Evolutionary conservation across 805 yeast genomes (phyloP).

Genomic region (Clavispora vitiphila): DNA sequence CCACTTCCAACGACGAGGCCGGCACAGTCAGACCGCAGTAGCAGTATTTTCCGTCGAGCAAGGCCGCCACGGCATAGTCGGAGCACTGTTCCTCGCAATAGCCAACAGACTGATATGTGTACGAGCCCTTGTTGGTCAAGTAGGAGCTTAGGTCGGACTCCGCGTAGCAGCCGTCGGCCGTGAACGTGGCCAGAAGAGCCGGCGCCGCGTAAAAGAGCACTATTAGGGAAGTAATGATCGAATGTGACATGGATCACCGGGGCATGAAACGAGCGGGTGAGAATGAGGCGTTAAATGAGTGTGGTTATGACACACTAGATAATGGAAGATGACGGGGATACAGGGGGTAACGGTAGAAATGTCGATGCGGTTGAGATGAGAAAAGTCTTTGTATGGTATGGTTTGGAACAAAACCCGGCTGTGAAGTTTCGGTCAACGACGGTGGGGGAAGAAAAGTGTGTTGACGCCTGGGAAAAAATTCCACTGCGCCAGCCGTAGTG

Average conservation of each 20-base stretch:
- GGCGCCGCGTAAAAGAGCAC: constrained; percentile 7
- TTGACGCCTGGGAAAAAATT: constrained; percentile 1
- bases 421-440: not conserved
- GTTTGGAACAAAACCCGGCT: not conserved
- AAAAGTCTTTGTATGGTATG: not conserved
- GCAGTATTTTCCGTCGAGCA: constrained; percentile 50
- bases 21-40: constrained; percentile 59
- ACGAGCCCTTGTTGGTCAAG: constrained; percentile 42
- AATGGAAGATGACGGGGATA: not conserved
- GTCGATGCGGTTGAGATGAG: not conserved
- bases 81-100: constrained; percentile 51
- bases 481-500: not conserved
- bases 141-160: constrained; percentile 12
- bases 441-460: not conserved
- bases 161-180: constrained; percentile 13
- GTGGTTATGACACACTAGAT: too few species aligned
- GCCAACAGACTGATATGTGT: constrained; percentile 54
- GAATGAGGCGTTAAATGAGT: not conserved
- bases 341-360: not conserved
- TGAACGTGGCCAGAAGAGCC: constrained; percentile 8
- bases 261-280: not conserved
- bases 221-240: constrained; percentile 3
- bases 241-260: not conserved
- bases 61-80: constrained; percentile 25
- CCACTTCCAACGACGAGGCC: constrained; percentile 10